A percentile compares a stretch with the other conserved stretches of the same genome.
Conservation (phyloP, 768 basidiomycete genomes). For the Lactifluus pinguis region DNA sequence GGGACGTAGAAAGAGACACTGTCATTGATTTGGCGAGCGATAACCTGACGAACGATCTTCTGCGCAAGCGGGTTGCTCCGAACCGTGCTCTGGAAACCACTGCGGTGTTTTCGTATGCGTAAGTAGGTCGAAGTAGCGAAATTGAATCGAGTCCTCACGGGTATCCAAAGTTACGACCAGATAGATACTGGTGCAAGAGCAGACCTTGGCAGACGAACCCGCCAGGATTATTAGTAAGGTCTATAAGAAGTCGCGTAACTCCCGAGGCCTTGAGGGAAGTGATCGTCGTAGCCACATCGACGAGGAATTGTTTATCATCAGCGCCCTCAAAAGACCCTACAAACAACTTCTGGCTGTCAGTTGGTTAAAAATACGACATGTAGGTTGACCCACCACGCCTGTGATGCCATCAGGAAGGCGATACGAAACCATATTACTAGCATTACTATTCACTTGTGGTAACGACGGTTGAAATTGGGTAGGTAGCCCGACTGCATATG, state of each 20-base stretch:
- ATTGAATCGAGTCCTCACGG: conserved; percentile 32
- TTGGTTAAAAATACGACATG: neutral
- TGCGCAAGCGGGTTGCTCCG: conserved; percentile 49
- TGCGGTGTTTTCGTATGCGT: conserved; percentile 18
- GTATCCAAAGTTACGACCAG: conserved; percentile 44
- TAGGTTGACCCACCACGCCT: conserved; percentile 39
- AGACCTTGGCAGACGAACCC: conserved; percentile 59
- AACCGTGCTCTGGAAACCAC: conserved; percentile 48
- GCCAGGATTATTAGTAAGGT: conserved; percentile 51
- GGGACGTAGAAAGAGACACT: conserved; percentile 39
- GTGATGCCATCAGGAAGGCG: conserved; percentile 50
- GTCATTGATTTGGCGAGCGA: conserved; percentile 35
- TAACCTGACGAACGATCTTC: conserved; percentile 47
- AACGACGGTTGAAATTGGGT: conserved; percentile 40
- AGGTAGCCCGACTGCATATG: conserved; percentile 40
- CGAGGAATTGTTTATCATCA: conserved; percentile 37
- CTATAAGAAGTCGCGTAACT: conserved; percentile 45
- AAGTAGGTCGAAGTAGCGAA: neutral
- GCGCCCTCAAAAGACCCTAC: conserved; percentile 49
- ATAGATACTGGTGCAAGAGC: conserved; percentile 51
- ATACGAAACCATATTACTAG: conserved; percentile 47
- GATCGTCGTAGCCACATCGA: conserved; percentile 39
- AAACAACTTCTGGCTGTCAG: conserved; percentile 38
- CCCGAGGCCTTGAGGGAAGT: conserved; percentile 38
- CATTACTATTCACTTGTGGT: conserved; percentile 36